These are phyloP conservation scores for Diaporthe velutina DNA, from an alignment of 2,329 filamentous ascomycete species.

Conservation along the genomic window DNA sequence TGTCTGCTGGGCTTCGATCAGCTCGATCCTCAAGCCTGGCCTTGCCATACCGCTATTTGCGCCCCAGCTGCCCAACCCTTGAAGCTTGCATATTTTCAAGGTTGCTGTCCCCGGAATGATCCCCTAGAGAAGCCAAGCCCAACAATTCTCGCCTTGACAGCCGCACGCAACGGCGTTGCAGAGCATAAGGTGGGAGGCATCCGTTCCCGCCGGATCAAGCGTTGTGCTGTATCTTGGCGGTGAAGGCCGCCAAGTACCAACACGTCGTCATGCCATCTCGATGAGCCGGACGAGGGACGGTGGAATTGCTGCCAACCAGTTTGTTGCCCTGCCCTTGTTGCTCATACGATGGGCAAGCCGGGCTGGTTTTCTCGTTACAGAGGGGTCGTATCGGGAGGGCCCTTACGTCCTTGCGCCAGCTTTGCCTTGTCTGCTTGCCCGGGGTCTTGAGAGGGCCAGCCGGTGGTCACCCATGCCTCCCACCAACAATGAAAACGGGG, in stretches of 20 bases:
- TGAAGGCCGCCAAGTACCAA: slow-evolving; percentile 21
- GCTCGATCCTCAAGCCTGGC: slow-evolving; percentile 14
- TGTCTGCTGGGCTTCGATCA: slow-evolving; percentile 6
- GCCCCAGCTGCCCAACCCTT: slow-evolving; percentile 23
- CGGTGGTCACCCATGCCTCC: slow-evolving; percentile 43
- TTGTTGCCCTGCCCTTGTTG: slow-evolving; percentile 4
- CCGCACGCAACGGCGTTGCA: slow-evolving; percentile 30
- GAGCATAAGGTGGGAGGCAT: slow-evolving; percentile 3
- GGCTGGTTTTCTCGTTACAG: slow-evolving; percentile 34
- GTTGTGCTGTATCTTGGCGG: slow-evolving; percentile 5
- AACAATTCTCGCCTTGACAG: slow-evolving; percentile 15
- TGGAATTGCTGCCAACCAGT: background rate
- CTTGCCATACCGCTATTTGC: slow-evolving; percentile 21
- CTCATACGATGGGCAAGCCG: background rate
- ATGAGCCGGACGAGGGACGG: slow-evolving; percentile 1
- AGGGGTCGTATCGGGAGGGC: background rate
- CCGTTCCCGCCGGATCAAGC: slow-evolving; percentile 15
- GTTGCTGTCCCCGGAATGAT: slow-evolving; percentile 11
- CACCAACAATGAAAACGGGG: slow-evolving; percentile 47
- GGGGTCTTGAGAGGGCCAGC: background rate
- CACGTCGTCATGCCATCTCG: slow-evolving; percentile 22
- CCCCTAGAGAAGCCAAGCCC: slow-evolving; percentile 9
- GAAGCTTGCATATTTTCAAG: slow-evolving; percentile 25
- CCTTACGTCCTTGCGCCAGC: background rate
- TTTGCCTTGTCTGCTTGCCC: background rate